These are phyloP conservation scores for Dactylonectria estremocensis DNA, from an alignment of 2,329 filamentous ascomycete genomes.

Conservation along the genomic window DNA sequence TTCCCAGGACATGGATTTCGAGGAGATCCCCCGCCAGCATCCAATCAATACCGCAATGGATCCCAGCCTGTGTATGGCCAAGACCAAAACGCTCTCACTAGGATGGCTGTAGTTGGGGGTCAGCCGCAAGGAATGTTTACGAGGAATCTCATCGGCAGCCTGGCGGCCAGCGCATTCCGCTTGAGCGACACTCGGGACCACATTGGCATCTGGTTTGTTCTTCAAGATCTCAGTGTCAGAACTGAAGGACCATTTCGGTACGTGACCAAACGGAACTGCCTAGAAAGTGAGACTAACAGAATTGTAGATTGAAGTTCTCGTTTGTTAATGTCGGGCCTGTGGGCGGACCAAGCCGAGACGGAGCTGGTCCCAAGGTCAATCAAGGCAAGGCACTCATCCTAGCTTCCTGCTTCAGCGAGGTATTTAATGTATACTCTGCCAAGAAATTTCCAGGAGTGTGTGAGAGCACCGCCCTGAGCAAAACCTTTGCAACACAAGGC, in stretches of 20 bases:
- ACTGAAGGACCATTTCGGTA: slow-evolving; percentile 94
- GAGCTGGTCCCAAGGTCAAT: slow-evolving; percentile 70
- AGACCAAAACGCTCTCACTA: slow-evolving; percentile 50
- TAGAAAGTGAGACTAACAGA: slow-evolving; percentile 35
- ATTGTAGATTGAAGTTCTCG: slow-evolving; percentile 72
- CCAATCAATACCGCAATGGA: slow-evolving; percentile 52
- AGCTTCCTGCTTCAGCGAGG: slow-evolving; percentile 87
- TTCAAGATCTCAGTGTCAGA: slow-evolving; percentile 94
- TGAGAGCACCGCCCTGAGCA: slow-evolving; percentile 91
- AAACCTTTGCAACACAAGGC: slow-evolving; percentile 92
- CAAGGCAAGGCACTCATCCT: slow-evolving; percentile 85
- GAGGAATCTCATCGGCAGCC: slow-evolving; percentile 92
- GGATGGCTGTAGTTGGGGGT: slow-evolving; percentile 58
- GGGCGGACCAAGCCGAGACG: slow-evolving; percentile 50
- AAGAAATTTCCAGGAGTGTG: slow-evolving; percentile 99
- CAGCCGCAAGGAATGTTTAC: slow-evolving; percentile 90
- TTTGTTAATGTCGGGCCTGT: slow-evolving; percentile 87
- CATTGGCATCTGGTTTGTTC: slow-evolving; percentile 95
- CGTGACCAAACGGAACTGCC: slow-evolving; percentile 30
- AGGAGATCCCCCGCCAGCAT: slow-evolving; percentile 47
- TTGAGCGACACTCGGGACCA: slow-evolving; percentile 85
- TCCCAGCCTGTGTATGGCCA: slow-evolving; percentile 47
- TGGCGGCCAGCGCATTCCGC: slow-evolving; percentile 89
- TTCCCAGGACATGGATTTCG: slow-evolving; percentile 54
- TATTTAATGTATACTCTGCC: slow-evolving; percentile 94